phyloP scores from a whole-genome alignment of 345 rosid genomes.

The Populus tremula region DNA sequence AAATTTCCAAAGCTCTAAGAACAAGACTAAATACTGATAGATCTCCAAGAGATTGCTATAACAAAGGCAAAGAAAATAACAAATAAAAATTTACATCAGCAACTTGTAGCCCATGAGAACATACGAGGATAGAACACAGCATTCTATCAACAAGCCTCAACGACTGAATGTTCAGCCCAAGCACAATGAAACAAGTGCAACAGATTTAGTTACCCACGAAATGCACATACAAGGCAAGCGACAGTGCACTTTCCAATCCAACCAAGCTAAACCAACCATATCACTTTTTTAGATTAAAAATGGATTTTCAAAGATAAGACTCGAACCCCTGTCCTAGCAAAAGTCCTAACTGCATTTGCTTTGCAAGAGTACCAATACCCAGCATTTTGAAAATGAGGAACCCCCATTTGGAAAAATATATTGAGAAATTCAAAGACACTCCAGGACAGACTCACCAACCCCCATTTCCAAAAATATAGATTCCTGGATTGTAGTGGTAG shows the following conservation, averaged over 20 bases:
- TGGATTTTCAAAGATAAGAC: too few species aligned
- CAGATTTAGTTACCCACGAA: not conserved
- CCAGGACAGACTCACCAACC: conserved; percentile 45
- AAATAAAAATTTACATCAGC: not conserved
- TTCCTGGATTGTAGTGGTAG: conserved; percentile 71
- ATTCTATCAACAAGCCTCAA: not conserved
- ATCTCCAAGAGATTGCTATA: not conserved
- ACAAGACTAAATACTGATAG: not conserved
- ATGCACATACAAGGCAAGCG: not conserved
- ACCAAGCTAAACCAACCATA: too few species aligned
- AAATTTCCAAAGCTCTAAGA: not conserved
- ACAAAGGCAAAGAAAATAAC: not conserved
- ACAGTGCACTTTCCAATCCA: too few species aligned
- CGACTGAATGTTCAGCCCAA: not conserved
- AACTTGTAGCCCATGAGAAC: not conserved
- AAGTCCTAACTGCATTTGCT: too few species aligned
- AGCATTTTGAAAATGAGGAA: not conserved
- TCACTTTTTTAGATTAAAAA: too few species aligned
- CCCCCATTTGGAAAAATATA: not conserved
- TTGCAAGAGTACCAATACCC: too few species aligned
- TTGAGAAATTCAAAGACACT: not conserved
- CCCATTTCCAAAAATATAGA: conserved; percentile 78
- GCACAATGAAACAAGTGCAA: not conserved
- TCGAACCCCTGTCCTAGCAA: too few species aligned
- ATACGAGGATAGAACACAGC: not conserved